These are phyloP conservation scores for Lobulomyces angularis DNA, from an alignment of 192 early-diverging fungal species.

Conservation along the genomic window DNA sequence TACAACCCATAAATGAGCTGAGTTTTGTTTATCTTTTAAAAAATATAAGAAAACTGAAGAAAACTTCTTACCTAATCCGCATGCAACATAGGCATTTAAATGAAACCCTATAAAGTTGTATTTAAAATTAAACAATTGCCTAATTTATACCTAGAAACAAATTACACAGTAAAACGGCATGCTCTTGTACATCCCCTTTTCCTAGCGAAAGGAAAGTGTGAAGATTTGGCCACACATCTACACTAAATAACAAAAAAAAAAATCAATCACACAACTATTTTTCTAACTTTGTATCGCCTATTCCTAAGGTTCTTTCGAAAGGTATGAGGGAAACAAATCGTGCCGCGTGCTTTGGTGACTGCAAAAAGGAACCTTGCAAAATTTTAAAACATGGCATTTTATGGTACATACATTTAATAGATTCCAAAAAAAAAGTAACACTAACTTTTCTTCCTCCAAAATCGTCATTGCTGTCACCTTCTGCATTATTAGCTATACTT, in stretches of 20 bases:
- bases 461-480: too few relatives aligned
- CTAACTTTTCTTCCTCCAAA: conserved; percentile 13
- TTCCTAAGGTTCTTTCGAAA: conserved; percentile 1
- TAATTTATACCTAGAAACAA: too few relatives aligned
- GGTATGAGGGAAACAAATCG: conserved; percentile 14
- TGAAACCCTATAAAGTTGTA: too few relatives aligned
- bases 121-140: too few relatives aligned
- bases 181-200: conserved; percentile 4
- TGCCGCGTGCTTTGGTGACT: conserved; percentile 12
- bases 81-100: conserved; percentile 6
- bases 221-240: conserved; percentile 13
- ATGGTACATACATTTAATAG: background rate
- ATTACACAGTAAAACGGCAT: conserved; percentile 12
- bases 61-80: too few relatives aligned
- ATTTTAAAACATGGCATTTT: background rate
- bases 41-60: too few relatives aligned
- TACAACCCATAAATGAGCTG: conserved; percentile 10
- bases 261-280: background rate
- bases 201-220: conserved; percentile 11
- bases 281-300: conserved; percentile 10
- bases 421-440: conserved; percentile 12
- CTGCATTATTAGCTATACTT: too few relatives aligned
- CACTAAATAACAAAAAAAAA: background rate
- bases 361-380: conserved; percentile 10
- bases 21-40: background rate